Percentiles rank a stretch among this genome's conserved stretches.
Conservation (phyloP, 208 protist genomes). For the Trypanosoma conorhini region DNA sequence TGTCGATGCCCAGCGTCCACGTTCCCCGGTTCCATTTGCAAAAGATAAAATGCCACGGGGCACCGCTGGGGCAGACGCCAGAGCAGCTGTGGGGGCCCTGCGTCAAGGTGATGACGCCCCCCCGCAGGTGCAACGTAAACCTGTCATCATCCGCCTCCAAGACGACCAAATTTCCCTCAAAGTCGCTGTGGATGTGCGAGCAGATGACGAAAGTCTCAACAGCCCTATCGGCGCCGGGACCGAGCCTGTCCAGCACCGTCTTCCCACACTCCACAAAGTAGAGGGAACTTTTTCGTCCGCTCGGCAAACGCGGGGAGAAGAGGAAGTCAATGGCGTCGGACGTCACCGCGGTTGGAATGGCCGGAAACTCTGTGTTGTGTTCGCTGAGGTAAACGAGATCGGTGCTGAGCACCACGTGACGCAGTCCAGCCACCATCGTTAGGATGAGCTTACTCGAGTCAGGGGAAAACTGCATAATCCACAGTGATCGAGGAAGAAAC, state of each 20-base stretch:
- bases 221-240: constrained; percentile 23
- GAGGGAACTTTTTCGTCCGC: constrained; percentile 39
- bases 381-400: constrained; percentile 43
- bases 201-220: constrained; percentile 64
- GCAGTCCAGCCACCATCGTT: constrained; percentile 45
- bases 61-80: constrained; percentile 43
- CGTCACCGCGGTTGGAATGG: constrained; percentile 48
- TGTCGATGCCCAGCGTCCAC: constrained; percentile 71
- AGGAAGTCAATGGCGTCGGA: constrained; percentile 43
- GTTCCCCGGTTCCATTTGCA: constrained; percentile 64
- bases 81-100: constrained; percentile 53
- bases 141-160: constrained; percentile 44
- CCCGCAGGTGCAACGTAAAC: constrained; percentile 37
- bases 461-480: constrained; percentile 68
- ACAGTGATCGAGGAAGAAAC: constrained; percentile 30
- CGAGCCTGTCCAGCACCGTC: constrained; percentile 24
- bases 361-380: constrained; percentile 35
- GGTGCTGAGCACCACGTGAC: constrained; percentile 52
- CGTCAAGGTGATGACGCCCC: constrained; percentile 35
- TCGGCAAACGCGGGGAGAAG: constrained; percentile 54
- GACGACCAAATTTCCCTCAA: constrained; percentile 47
- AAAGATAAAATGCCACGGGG: constrained; percentile 65
- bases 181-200: constrained; percentile 62
- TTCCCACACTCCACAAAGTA: constrained; percentile 30
- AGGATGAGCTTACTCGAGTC: constrained; percentile 57